These are phyloP conservation scores for Pittosporum tobira DNA, from an alignment of 129 eudicot genomes.

Conservation along the genomic window DNA sequence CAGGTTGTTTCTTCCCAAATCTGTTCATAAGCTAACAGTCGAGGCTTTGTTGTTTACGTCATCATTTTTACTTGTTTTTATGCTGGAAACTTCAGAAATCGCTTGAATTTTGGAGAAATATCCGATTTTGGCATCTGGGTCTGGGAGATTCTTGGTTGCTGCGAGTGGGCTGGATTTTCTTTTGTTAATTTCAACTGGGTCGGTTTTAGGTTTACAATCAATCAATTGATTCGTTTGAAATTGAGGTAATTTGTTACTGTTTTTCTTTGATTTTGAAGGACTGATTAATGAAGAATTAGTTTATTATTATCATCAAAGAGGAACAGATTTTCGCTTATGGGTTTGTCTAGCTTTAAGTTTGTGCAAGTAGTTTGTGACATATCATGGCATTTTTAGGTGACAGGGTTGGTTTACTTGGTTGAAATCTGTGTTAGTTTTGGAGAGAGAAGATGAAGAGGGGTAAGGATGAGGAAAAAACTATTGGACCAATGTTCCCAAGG, in stretches of 20 bases:
- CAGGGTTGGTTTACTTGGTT: too few species aligned
- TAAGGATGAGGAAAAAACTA: constrained; percentile 74
- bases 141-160: not conserved
- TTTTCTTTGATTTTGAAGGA: not conserved
- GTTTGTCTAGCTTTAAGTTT: too few species aligned
- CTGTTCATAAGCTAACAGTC: not conserved
- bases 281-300: not conserved
- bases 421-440: too few species aligned
- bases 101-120: not conserved
- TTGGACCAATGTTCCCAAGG: constrained; percentile 99
- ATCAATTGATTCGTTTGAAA: constrained; percentile 2
- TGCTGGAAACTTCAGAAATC: too few species aligned
- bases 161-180: constrained; percentile 1
- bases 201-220: too few species aligned
- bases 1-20: constrained; percentile 3
- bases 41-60: not conserved
- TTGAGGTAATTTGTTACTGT: constrained; percentile 5
- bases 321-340: too few species aligned
- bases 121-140: constrained; percentile 7
- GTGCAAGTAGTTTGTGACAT: too few species aligned
- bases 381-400: too few species aligned
- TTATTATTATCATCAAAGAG: too few species aligned
- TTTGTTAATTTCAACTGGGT: constrained; percentile 1
- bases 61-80: not conserved
- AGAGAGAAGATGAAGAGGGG: constrained; percentile 56